Conservation (phyloP, 73 alveolate species). For the Paramecium primaurelia region DNA sequence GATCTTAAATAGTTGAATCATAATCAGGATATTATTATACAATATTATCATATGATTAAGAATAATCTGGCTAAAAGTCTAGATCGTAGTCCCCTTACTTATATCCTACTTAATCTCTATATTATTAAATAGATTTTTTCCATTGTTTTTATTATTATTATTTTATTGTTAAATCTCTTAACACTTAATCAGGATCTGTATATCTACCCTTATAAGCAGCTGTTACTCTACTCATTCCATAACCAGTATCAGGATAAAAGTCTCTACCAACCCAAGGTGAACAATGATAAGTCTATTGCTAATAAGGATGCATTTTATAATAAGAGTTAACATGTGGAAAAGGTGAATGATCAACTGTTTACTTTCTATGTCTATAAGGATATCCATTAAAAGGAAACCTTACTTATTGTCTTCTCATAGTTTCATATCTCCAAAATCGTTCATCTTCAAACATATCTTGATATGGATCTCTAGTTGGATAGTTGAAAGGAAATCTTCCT, state of each 20-base stretch:
- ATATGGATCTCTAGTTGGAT: not conserved
- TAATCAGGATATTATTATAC: not conserved
- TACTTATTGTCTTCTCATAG: not conserved
- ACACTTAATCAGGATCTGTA: slow-evolving; percentile 22
- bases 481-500: not conserved
- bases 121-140: not conserved
- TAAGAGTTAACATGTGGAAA: slow-evolving; percentile 22
- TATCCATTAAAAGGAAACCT: not conserved
- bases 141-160: not conserved
- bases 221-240: not conserved
- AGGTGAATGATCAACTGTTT: slow-evolving; percentile 14
- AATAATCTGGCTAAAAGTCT: not conserved
- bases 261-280: not conserved
- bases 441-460: not conserved
- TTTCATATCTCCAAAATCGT: not conserved
- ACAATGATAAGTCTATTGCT: not conserved
- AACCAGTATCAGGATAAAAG: slow-evolving; percentile 2
- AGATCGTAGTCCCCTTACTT: not conserved
- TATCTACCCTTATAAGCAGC: slow-evolving; percentile 40
- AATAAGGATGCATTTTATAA: not conserved
- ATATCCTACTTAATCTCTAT: slow-evolving; percentile 6
- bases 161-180: not conserved
- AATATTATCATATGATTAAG: not conserved
- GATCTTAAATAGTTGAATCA: not conserved
- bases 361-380: slow-evolving; percentile 22